Evolutionary conservation across 495 filamentous ascomycete species (phyloP), one percentile per base, ranked within the genome.

Genomic region (Penicillium samsonianum): DNA sequence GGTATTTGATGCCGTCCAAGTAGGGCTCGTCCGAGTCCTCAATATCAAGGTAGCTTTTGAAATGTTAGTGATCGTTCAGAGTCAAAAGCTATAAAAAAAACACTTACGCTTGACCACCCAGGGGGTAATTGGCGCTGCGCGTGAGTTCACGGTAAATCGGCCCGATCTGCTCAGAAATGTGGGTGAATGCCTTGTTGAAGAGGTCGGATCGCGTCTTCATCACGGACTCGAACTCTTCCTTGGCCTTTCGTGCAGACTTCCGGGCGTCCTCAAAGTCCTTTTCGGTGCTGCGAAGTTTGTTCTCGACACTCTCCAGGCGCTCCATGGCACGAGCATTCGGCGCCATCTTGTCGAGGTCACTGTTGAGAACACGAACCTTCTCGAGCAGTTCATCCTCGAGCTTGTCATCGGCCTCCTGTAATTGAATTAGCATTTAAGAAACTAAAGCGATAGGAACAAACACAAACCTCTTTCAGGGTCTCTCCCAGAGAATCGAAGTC

Each of bases 291-390:
- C 90, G 86, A 41, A 97, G 89, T 45, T 92, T 87, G 55, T 84
- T 83, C 68, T 93, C 87, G 17, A 96, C 91, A 5, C 81, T 87
- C 65, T 92, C 89, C 4, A 99, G 80, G n/a, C 92, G 89, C 60
- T 97, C 92, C 70, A 92, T 88, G 26, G 93, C 93, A 63, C 92
- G 89, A 82, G 96, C 92, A 70, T 99, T 98, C 25, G 93, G 93
- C 55, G 92, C 88, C 75, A 97, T 89, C 67, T 92, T 92, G 59
- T 96, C 91, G 31, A 99, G 83, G 64, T 96, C 90, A 50, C 76
- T 74, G 37, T 86, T 87, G 9, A 98, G 79, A 30, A 79, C 74
- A 37, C 81, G 78, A 60, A 98, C 90, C 67, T 87, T 87, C 41
- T 93, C 90, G 53, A 87, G 81, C 26, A 99, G 79, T 50, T 83